Evolutionary conservation across 495 filamentous ascomycete genomes (phyloP), one percentile per base, ranked within the genome.

Genomic region (Cercophora newfieldiana): DNA sequence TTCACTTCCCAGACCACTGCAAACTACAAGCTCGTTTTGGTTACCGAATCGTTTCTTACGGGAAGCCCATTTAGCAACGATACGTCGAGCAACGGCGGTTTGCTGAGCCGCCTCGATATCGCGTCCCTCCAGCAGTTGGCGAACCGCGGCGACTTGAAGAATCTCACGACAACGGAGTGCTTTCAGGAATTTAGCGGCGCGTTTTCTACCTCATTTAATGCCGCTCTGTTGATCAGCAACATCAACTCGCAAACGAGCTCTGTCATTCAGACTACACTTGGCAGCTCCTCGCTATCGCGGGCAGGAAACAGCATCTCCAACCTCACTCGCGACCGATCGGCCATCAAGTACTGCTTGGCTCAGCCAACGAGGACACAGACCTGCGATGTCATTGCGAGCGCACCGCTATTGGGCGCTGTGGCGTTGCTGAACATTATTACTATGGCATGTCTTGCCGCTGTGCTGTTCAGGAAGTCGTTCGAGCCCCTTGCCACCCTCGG

Each of bases 401-500:
- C 71, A 30, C 69, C 76, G 2, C 76, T 81, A 19, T 71, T 83
- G 7, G 77, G 75, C 56, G 68, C 75, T 25, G 75, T 76, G 10
- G 75, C 75, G 14, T 61, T 81, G 4, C 71, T 82, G 14, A 81
- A 82, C 64, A 69, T 80, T 30, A 66, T 78, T 28, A 67, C 71
- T 26, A 66, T 81, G 61, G 64, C 81, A 28, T 60, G 63, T 60
- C 71, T 76, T 66, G 73, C 73, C 48, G 16, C 71, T 10, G 69
- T 77, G 29, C 68, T 83, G 50, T 71, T 82, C 25, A 72, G 67
- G 29, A 74, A 70, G 21, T 44, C 64, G 7, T 65, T 78, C 68
- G 67, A 71, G 19, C 81, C 80, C 8, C 75, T 83, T 24, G 76
- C 70, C 7, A 82, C 80, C 3, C 72, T 82, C 22, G 80, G 81